Evolutionary conservation across 768 basidiomycete species (phyloP).

Genomic region (Saitozyma podzolica): DNA sequence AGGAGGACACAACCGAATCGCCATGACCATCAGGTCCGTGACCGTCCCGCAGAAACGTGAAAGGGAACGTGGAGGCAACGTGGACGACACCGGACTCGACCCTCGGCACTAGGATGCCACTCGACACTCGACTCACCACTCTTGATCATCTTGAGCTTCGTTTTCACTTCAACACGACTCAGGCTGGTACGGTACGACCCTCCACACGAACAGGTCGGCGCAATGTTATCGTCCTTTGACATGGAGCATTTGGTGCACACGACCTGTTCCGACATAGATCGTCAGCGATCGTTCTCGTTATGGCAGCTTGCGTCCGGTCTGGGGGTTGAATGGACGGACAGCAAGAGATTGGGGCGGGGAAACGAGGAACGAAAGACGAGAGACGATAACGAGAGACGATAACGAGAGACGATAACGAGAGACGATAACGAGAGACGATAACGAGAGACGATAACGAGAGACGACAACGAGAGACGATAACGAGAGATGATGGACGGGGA

Average conservation of each 20-base stretch:
- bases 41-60: not conserved
- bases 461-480: not conserved
- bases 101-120: not conserved
- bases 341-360: not conserved
- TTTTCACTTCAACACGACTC: constrained; percentile 69
- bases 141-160: constrained; percentile 75
- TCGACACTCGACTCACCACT: constrained; percentile 52
- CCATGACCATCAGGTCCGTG: not conserved
- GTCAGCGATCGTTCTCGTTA: no score
- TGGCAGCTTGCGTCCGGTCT: no score
- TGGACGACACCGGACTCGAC: not conserved
- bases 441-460: not conserved
- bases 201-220: constrained; percentile 82
- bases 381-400: not conserved
- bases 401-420: not conserved
- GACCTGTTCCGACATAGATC: constrained; percentile 51
- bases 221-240: constrained; percentile 83
- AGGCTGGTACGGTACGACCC: constrained; percentile 74
- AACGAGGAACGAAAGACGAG: not conserved
- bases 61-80: not conserved
- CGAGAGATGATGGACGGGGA: not conserved
- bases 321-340: not conserved
- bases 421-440: not conserved
- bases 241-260: constrained; percentile 86
- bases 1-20: not conserved